phyloP scores from a whole-genome alignment of 805 yeast genomes.

The Brettanomyces bruxellensis region DNA sequence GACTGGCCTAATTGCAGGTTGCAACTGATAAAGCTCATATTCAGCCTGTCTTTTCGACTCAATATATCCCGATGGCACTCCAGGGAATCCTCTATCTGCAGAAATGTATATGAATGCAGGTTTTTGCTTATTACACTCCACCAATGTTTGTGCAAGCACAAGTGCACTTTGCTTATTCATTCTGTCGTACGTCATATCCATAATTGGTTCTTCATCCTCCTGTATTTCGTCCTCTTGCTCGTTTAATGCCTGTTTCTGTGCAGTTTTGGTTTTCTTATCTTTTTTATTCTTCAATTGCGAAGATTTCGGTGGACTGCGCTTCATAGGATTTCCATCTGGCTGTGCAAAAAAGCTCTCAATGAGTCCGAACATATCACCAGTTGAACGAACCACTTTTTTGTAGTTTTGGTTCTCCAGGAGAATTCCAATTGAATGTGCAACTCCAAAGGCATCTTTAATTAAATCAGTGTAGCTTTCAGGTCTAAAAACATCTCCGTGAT shows the following conservation, averaged over 20 bases:
- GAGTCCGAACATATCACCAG: constrained; percentile 22
- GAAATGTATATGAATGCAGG: constrained; percentile 63
- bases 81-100: constrained; percentile 65
- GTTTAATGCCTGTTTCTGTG: neutral
- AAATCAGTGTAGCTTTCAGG: constrained; percentile 46
- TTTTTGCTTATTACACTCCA: constrained; percentile 11
- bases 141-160: constrained; percentile 49
- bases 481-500: constrained; percentile 56
- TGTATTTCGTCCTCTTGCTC: neutral
- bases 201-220: constrained; percentile 2
- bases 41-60: constrained; percentile 76
- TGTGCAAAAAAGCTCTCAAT: constrained; percentile 29
- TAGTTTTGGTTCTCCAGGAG: constrained; percentile 62
- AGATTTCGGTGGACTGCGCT: constrained; percentile 25
- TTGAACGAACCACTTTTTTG: constrained; percentile 40
- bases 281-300: neutral
- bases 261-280: neutral
- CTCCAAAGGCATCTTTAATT: constrained; percentile 45
- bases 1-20: constrained; percentile 49
- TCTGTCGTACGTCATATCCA: constrained; percentile 43
- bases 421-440: constrained; percentile 79
- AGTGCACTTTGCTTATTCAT: constrained; percentile 66
- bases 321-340: constrained; percentile 55
- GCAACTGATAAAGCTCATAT: constrained; percentile 31
- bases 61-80: constrained; percentile 64